Evolutionary conservation across 2,329 filamentous ascomycete genomes (phyloP), one percentile per base, ranked within the genome.

Genomic region (Cordyceps tenuipes): DNA sequence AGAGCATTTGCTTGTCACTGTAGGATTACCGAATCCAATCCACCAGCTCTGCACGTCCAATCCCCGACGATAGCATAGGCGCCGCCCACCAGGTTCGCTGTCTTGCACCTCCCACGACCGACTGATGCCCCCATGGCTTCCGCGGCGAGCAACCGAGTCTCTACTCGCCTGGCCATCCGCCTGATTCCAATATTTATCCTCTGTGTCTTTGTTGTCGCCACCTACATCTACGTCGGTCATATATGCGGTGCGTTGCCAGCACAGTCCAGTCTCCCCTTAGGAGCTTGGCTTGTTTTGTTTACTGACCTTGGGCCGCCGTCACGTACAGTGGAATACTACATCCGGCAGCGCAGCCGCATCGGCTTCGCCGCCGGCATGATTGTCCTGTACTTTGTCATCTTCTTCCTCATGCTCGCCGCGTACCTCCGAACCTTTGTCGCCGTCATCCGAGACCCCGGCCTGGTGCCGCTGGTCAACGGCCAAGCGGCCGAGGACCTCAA

Each of bases 391-490:
- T 88, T 88, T 68, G 57, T 92, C 57, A 78, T 95, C 58, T 77
- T 96, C 49, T 65, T 89, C 17, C 77, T 88, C 34, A 82, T 91
- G 68, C 69, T 87, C 26, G 67, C 77, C 36, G 80, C 86, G 21
- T 97, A 95, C 72, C 68, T 88, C 21, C 87, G 91, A 63, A 81
- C 92, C 10, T 72, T 92, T 47, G 75, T 85, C 63, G 81, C 83
- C 39, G 85, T 95, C 55, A 80, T 84, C 61, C 78, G 78, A 65
- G 82, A 91, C 64, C 88, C 91, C 0, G 92, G 90, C 4, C 82
- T 91, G 58, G 80, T 92, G 0, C 86, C 89, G 0, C 81, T 88
- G 36, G 84, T 82, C 63, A 66, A 63, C 64, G 5, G 13, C 39
- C 36, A 48, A 17, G 10, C 59, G 17, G 29, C 59, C 21, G 29